These are phyloP conservation scores for Pistacia atlantica DNA, from an alignment of 345 rosid species.

Conservation along the genomic window DNA sequence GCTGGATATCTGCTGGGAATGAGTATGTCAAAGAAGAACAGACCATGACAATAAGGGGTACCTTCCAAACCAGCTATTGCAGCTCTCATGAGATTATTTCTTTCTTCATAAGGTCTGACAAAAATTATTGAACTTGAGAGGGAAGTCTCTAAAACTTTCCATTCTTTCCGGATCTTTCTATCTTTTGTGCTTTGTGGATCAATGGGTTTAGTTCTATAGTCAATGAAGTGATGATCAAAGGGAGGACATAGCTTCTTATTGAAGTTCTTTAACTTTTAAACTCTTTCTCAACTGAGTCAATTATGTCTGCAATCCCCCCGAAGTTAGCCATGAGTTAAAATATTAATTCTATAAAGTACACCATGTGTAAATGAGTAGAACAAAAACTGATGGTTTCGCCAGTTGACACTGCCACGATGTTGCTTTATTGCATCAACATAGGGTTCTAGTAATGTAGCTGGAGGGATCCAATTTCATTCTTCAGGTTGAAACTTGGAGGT, in stretches of 20 bases:
- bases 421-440: too few species aligned
- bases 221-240: constrained; percentile 1
- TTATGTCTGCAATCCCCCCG: constrained; percentile 22
- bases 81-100: constrained; percentile 20
- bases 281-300: constrained; percentile 11
- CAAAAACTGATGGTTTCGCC: too few species aligned
- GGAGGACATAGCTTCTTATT: not conserved
- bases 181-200: not conserved
- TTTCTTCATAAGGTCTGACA: not conserved
- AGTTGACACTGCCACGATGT: too few species aligned
- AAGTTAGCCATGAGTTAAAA: not conserved
- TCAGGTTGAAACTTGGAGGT: too few species aligned
- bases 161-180: not conserved
- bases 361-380: too few species aligned
- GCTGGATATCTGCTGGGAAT: not conserved
- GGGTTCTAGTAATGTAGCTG: too few species aligned
- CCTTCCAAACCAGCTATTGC: constrained; percentile 15
- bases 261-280: constrained; percentile 17
- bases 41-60: constrained; percentile 15
- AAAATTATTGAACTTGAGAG: constrained; percentile 14
- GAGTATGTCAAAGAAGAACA: constrained; percentile 21
- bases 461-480: too few species aligned
- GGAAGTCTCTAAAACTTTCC: constrained; percentile 1
- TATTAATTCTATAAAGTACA: too few species aligned
- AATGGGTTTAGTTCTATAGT: not conserved